phyloP scores from a whole-genome alignment of 768 basidiomycete species.

The Boletus edulis region DNA sequence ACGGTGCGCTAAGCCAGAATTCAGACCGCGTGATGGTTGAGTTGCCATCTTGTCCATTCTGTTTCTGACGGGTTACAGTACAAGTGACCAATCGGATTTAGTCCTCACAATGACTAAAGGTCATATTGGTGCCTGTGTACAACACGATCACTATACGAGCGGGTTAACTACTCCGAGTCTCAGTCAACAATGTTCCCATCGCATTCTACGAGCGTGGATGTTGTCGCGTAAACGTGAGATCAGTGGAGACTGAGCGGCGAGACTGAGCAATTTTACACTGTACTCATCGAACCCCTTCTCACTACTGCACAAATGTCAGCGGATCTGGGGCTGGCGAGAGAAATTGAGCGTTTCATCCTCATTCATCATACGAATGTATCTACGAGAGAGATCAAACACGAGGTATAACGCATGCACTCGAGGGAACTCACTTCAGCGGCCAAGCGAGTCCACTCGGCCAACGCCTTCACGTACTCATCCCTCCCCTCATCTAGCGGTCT shows the following conservation, averaged over 20 bases:
- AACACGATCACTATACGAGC: neutral
- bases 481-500: conserved; percentile 61
- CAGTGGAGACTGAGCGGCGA: neutral
- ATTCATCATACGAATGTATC: conserved; percentile 28
- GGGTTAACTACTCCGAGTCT: neutral
- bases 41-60: conserved; percentile 5
- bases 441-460: conserved; percentile 70
- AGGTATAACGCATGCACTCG: neutral
- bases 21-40: neutral
- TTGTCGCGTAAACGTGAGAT: neutral
- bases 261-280: neutral
- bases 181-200: neutral
- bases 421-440: conserved; percentile 52
- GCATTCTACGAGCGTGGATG: neutral
- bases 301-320: neutral
- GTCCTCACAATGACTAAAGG: too few relatives aligned
- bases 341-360: neutral
- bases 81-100: neutral
- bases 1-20: neutral
- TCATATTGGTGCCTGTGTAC: neutral
- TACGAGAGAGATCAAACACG: conserved; percentile 4
- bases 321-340: neutral
- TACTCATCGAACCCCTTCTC: neutral
- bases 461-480: conserved; percentile 69
- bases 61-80: neutral